Conservation (phyloP, 176 grass and related monocot species). For the Oryza longistaminata region DNA sequence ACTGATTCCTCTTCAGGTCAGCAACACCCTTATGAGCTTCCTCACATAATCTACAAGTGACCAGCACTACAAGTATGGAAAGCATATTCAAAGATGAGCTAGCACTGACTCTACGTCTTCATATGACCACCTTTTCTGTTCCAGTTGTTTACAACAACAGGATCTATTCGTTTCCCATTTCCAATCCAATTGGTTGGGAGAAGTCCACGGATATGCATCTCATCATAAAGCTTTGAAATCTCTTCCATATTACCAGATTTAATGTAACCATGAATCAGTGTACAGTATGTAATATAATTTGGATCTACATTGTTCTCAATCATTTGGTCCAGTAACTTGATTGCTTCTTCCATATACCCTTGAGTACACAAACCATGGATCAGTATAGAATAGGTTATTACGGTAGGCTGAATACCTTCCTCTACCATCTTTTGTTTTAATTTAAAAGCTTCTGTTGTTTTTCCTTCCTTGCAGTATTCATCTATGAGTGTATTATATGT, state of each 20-base stretch:
- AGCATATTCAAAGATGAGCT: neutral
- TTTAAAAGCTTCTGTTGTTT: slow-evolving; percentile 82
- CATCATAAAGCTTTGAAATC: slow-evolving; percentile 76
- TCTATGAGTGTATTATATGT: slow-evolving; percentile 89
- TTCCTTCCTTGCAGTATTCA: slow-evolving; percentile 75
- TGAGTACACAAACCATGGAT: slow-evolving; percentile 83
- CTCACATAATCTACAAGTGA: slow-evolving; percentile 13
- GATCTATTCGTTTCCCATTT: slow-evolving; percentile 30
- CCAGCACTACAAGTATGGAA: slow-evolving; percentile 30
- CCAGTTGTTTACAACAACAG: slow-evolving; percentile 19
- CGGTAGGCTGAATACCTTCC: slow-evolving; percentile 66
- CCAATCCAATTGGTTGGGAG: slow-evolving; percentile 34
- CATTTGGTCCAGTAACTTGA: slow-evolving; percentile 93
- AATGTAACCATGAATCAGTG: slow-evolving; percentile 79
- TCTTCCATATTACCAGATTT: slow-evolving; percentile 69
- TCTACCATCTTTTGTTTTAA: slow-evolving; percentile 88
- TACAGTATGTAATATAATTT: slow-evolving; percentile 88
- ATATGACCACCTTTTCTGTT: slow-evolving; percentile 20
- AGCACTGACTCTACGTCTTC: slow-evolving; percentile 33
- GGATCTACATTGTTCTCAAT: slow-evolving; percentile 82
- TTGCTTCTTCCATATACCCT: slow-evolving; percentile 92
- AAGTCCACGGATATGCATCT: slow-evolving; percentile 83
- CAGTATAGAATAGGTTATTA: slow-evolving; percentile 88
- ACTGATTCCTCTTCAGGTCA: neutral
- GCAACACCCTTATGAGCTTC: neutral